Conservation (phyloP, 2,329 filamentous ascomycete genomes). For the Trichophyton rubrum region DNA sequence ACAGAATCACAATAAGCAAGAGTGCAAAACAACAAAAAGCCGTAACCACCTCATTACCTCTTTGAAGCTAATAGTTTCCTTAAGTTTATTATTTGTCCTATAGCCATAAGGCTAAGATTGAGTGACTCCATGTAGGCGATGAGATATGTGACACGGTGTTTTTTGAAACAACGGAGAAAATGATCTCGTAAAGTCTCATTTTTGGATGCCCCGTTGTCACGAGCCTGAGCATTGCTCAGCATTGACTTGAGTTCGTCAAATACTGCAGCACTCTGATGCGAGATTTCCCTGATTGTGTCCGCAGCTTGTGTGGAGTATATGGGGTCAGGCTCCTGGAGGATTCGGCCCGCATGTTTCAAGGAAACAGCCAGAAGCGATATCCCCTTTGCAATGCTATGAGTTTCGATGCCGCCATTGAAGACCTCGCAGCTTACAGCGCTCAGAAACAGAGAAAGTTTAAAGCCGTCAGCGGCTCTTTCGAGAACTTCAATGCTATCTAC, state of each 20-base stretch:
- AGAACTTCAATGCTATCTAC: neutral
- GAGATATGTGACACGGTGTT: slow-evolving; percentile 31
- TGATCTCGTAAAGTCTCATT: slow-evolving; percentile 24
- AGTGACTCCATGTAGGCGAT: slow-evolving; percentile 31
- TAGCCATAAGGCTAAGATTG: slow-evolving; percentile 30
- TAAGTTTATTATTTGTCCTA: slow-evolving; percentile 29
- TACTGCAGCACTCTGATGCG: slow-evolving; percentile 26
- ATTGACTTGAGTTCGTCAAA: slow-evolving; percentile 34
- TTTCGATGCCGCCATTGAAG: slow-evolving; percentile 28
- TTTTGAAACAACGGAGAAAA: slow-evolving; percentile 31
- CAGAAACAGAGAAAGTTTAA: slow-evolving; percentile 30
- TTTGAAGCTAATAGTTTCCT: slow-evolving; percentile 23
- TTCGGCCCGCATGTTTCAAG: slow-evolving; percentile 28
- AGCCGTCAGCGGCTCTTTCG: slow-evolving; percentile 18
- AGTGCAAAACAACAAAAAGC: neutral
- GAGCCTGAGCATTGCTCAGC: slow-evolving; percentile 25
- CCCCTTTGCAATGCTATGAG: slow-evolving; percentile 31
- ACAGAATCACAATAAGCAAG: neutral
- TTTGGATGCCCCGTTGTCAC: slow-evolving; percentile 17
- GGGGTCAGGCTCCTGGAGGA: slow-evolving; percentile 21
- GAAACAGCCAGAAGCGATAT: slow-evolving; percentile 30
- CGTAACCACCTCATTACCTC: slow-evolving; percentile 11
- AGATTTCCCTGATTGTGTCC: slow-evolving; percentile 28
- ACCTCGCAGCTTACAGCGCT: slow-evolving; percentile 33
- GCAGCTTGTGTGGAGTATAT: slow-evolving; percentile 24